Evolutionary conservation across 768 basidiomycete species (phyloP), one percentile per base, ranked within the genome.

Genomic region (Pleurotus salmoneostramineus): DNA sequence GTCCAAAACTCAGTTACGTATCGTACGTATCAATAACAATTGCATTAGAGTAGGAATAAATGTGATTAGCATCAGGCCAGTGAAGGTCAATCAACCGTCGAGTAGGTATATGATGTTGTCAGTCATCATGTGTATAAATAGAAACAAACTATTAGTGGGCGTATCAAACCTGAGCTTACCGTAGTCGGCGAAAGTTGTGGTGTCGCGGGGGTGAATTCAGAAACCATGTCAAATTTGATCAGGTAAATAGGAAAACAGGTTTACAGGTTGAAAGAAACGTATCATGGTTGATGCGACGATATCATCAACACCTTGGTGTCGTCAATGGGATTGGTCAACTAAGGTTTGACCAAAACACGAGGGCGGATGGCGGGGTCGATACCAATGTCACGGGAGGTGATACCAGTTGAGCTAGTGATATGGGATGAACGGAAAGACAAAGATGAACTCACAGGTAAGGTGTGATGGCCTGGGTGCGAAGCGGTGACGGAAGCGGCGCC

Each of bases 381-480:
- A 15, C 85, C 85, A 57, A 86, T 76, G 32, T 84, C 85, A 52
- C 83, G 80, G 10, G 85, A 87, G 1, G 80, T 82, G 47, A 84
- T 76, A 47, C 84, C 84, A 12, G 76, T 76, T 2, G 84, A 84
- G 14, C 81, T 82, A 27, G 21, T 32, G 58, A 32, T 37, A 52
- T 58, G 51, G 48, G 50, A 36, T 31, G n/a, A 8, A 7, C 46
- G 31, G 11, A 2, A 32, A 35, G n/a, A 45, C 45, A 44, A n/a
- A n/a, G n/a, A 27, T 32, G 37, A 5, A 57, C 50, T 11, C 60
- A 82, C 79, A 87, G 68, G 64, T 85, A 85, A 4, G 79, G 66
- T 0, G 85, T 87, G 69, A 87, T 85, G 0, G 84, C 83, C 70
- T 84, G 84, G 55, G 83, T 77, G 74, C 4, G 63, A 61, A 2